Evolutionary conservation across 2,329 filamentous ascomycete species (phyloP).

Genomic region (Paraphaeosphaeria sporulosa): DNA sequence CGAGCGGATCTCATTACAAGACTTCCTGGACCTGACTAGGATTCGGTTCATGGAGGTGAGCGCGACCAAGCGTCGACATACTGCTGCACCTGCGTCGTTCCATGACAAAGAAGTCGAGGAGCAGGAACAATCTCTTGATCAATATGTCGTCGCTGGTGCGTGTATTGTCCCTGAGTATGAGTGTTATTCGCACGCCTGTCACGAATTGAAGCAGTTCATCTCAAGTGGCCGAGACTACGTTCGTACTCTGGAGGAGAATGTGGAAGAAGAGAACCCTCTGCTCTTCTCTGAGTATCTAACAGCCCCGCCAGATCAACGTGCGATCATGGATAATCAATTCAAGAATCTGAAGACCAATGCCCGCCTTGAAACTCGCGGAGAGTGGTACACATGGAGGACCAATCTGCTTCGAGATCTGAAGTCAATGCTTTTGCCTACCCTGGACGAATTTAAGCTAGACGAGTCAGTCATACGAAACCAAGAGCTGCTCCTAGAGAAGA

Average conservation of each 20-base stretch:
- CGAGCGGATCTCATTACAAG: constrained; percentile 80
- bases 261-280: constrained; percentile 86
- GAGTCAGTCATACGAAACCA: constrained; percentile 71
- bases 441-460: constrained; percentile 79
- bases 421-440: constrained; percentile 78
- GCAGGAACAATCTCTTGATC: constrained; percentile 68
- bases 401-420: constrained; percentile 84
- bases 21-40: constrained; percentile 93
- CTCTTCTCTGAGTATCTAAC: constrained; percentile 91
- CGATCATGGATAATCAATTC: constrained; percentile 94
- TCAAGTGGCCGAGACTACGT: constrained; percentile 90
- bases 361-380: constrained; percentile 87
- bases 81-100: constrained; percentile 59
- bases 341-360: constrained; percentile 96
- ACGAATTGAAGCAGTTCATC: constrained; percentile 96
- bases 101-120: constrained; percentile 48
- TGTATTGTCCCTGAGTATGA: constrained; percentile 94
- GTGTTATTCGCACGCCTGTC: constrained; percentile 92
- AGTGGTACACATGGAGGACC: constrained; percentile 98
- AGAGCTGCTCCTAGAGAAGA: constrained; percentile 70
- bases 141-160: constrained; percentile 85
- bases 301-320: constrained; percentile 81
- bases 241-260: constrained; percentile 87
- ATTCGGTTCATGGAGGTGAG: constrained; percentile 98
- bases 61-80: constrained; percentile 92